Conservation (phyloP, 208 protist species). For the Trypanosomatidae sp. region DNA sequence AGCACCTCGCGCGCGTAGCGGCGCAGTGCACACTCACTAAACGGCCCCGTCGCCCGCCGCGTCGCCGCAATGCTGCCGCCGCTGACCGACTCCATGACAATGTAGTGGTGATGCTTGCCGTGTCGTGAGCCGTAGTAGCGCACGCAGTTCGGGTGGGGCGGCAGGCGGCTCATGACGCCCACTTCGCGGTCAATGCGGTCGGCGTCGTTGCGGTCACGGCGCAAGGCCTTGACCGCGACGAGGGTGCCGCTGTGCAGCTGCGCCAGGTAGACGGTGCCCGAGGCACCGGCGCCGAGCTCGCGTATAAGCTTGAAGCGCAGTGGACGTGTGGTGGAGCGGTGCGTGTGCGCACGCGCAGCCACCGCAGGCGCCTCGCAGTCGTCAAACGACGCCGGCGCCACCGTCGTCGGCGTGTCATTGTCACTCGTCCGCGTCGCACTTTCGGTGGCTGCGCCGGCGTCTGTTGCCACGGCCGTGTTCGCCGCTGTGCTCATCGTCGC, state of each 20-base stretch:
- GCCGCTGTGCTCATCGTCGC: no score
- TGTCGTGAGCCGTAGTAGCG: slow-evolving; percentile 59
- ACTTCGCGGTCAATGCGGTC: slow-evolving; percentile 64
- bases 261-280: slow-evolving; percentile 63
- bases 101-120: slow-evolving; percentile 53
- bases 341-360: slow-evolving; percentile 7
- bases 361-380: no score
- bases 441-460: no score
- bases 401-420: no score
- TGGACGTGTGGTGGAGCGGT: slow-evolving; percentile 7
- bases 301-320: slow-evolving; percentile 45
- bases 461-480: no score
- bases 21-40: slow-evolving; percentile 55
- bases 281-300: slow-evolving; percentile 51
- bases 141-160: slow-evolving; percentile 61
- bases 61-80: slow-evolving; percentile 66
- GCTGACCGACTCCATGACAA: slow-evolving; percentile 81
- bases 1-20: slow-evolving; percentile 67
- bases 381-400: no score
- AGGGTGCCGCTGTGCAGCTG: slow-evolving; percentile 48
- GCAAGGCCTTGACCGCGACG: slow-evolving; percentile 63
- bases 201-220: slow-evolving; percentile 26
- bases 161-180: slow-evolving; percentile 42
- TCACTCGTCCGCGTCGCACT: no score
- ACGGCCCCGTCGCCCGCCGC: slow-evolving; percentile 33